Evolutionary conservation across 1,284 basidiomycete species (phyloP), one percentile per base, ranked within the genome.

Genomic region (Cryptococcus hybrid): DNA sequence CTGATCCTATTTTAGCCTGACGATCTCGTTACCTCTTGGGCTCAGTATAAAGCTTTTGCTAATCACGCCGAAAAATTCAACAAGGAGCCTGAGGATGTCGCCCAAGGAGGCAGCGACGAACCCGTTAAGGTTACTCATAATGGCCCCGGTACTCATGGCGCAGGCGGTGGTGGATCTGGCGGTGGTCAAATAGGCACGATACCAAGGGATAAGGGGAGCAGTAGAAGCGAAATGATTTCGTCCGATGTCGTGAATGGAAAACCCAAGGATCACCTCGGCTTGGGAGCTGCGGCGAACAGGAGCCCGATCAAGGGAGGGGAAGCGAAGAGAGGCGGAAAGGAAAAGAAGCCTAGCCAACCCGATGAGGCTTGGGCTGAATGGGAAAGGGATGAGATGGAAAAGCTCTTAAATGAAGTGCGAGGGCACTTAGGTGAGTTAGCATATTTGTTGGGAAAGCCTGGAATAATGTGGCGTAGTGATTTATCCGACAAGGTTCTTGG

Each of bases 11-110:
- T 15, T 7, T 36, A 72, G 63, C 93, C 93, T 3, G 93, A 96
- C 73, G 92, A 97, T 73, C 80, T 87, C 12, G 85, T 96, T 53
- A 88, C 88, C 1, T 93, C 92, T 0, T 97, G 93, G 94, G 92
- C 92, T 68, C 89, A 91, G 70, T 95, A 95, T 80, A 93, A 88
- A 72, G 88, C 92, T 59, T 94, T 90, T 60, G 73, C 72, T 45
- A 77, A 83, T 38, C 83, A 90, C 68, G 87, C 90, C 58, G 90
- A 92, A 63, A 85, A 88, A 36, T 78, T 91, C 65, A 76, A 71
- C 58, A 66, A 71, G 57, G 61, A 65, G 0, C 73, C 77, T 2
- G 68, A 73, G 44, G 73, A 79, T 48, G 69, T 74, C 46, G 67
- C 71, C 5, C 64, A 67, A 1, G 52, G 64, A 3, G 62, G 59